Percentiles rank a stretch among this genome's conserved stretches.
Evolutionary conservation across 1,284 basidiomycete genomes (phyloP).

Genomic region (Cutaneotrichosporon sp.): DNA sequence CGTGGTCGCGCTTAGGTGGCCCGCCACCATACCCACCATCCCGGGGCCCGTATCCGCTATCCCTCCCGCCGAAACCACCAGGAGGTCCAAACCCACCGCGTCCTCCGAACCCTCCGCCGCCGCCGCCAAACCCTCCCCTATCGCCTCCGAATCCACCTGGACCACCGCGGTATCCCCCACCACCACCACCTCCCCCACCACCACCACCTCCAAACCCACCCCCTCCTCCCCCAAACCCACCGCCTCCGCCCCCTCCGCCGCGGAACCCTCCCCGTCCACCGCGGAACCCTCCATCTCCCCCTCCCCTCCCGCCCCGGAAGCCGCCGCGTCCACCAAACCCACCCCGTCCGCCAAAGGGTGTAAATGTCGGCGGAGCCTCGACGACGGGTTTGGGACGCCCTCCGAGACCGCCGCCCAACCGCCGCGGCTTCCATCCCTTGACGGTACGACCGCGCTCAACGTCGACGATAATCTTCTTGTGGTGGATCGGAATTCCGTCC

Average conservation of each 20-base stretch:
- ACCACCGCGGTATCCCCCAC: constrained; percentile 55
- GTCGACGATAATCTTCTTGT: constrained; percentile 92
- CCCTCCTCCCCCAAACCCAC: constrained; percentile 32
- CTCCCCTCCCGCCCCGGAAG: constrained; percentile 25
- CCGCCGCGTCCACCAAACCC: constrained; percentile 26
- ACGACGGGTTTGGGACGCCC: constrained; percentile 81
- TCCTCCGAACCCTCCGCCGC: constrained; percentile 27
- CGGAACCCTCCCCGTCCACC: constrained; percentile 28
- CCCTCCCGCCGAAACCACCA: constrained; percentile 11
- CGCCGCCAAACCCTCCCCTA: constrained; percentile 23
- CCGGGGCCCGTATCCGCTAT: constrained; percentile 8
- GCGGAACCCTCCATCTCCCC: constrained; percentile 34
- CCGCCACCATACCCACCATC: constrained; percentile 10
- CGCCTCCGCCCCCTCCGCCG: constrained; percentile 31
- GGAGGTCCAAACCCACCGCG: constrained; percentile 35
- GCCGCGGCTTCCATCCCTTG: constrained; percentile 95
- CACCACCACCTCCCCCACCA: constrained; percentile 39
- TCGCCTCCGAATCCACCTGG: constrained; percentile 26
- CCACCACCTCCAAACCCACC: constrained; percentile 24
- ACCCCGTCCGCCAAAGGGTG: constrained; percentile 30
- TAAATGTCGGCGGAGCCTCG: constrained; percentile 15
- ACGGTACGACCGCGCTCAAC: constrained; percentile 98
- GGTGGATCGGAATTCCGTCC: constrained; percentile 93
- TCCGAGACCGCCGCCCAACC: constrained; percentile 91
- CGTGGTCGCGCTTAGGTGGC: constrained; percentile 42